Evolutionary conservation across 768 basidiomycete species (phyloP).

Genomic region (Pulveroboletus frians): DNA sequence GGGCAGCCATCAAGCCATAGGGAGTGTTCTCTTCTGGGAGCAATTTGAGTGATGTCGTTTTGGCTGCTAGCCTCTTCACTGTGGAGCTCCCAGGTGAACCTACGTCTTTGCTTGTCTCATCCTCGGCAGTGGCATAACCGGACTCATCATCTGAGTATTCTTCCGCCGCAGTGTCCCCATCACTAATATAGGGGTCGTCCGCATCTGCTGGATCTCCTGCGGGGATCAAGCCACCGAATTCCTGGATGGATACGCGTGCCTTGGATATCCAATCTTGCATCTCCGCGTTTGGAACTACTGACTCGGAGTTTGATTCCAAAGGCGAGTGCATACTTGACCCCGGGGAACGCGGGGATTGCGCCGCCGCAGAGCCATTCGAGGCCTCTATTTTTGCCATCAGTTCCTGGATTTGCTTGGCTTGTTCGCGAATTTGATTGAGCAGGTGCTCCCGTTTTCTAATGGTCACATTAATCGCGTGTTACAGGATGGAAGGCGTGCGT

Average conservation of each 20-base stretch:
- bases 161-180: conserved; percentile 34
- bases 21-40: conserved; percentile 61
- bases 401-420: conserved; percentile 66
- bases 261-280: conserved; percentile 75
- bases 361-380: conserved; percentile 30
- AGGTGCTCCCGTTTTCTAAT: conserved; percentile 74
- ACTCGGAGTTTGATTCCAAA: conserved; percentile 22
- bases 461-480: not conserved
- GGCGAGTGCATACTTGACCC: conserved; percentile 26
- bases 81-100: conserved; percentile 30
- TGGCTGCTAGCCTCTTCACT: conserved; percentile 37
- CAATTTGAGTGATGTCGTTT: conserved; percentile 44
- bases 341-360: conserved; percentile 35
- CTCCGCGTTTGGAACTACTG: conserved; percentile 42
- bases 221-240: conserved; percentile 63
- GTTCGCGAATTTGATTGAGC: conserved; percentile 69
- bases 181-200: conserved; percentile 33
- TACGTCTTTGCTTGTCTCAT: conserved; percentile 18
- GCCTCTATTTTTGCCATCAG: conserved; percentile 66
- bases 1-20: conserved; percentile 70
- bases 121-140: conserved; percentile 24
- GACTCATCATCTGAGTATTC: conserved; percentile 35
- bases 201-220: conserved; percentile 55
- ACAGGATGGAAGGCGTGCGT: conserved; percentile 26
- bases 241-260: conserved; percentile 62